Evolutionary conservation across 2,329 filamentous ascomycete species (phyloP).

Genomic region (Alternaria sp.): DNA sequence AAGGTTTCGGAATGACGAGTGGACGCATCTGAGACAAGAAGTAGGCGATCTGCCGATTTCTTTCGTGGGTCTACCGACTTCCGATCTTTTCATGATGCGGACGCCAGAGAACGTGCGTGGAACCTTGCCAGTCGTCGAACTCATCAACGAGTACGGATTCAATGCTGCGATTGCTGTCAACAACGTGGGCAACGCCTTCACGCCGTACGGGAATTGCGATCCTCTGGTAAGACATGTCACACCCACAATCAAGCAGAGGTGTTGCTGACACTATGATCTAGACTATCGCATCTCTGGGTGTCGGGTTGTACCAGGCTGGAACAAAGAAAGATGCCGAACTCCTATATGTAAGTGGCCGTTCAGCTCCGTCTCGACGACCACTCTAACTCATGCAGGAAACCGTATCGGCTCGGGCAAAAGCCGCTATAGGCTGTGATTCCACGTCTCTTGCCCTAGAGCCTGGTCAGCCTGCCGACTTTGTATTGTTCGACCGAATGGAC

Average conservation of each 20-base stretch:
- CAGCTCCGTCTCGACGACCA: slow-evolving; percentile 17
- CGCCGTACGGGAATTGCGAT: slow-evolving; percentile 72
- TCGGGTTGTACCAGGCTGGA: slow-evolving; percentile 73
- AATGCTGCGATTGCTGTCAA: slow-evolving; percentile 71
- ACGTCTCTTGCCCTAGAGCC: slow-evolving; percentile 40
- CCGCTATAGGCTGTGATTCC: slow-evolving; percentile 51
- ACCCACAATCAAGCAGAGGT: neutral
- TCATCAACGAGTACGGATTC: slow-evolving; percentile 67
- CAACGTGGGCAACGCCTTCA: slow-evolving; percentile 79
- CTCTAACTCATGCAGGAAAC: slow-evolving; percentile 52
- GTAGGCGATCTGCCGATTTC: slow-evolving; percentile 66
- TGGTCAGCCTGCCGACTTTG: slow-evolving; percentile 54
- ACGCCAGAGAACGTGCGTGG: slow-evolving; percentile 59
- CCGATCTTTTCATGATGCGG: slow-evolving; percentile 77
- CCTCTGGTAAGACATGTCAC: slow-evolving; percentile 58
- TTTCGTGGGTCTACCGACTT: slow-evolving; percentile 75
- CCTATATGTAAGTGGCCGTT: slow-evolving; percentile 60
- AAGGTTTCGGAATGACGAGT: slow-evolving; percentile 61
- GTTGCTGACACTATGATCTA: neutral
- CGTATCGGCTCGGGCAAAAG: slow-evolving; percentile 57
- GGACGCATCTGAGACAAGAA: slow-evolving; percentile 57
- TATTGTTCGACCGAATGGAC: slow-evolving; percentile 52
- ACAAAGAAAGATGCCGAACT: slow-evolving; percentile 66
- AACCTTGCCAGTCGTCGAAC: slow-evolving; percentile 67
- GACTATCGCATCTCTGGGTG: slow-evolving; percentile 55